Base-by-base conservation (phyloP, 768 basidiomycete genomes). In the Fibroporia radiculosa region DNA sequence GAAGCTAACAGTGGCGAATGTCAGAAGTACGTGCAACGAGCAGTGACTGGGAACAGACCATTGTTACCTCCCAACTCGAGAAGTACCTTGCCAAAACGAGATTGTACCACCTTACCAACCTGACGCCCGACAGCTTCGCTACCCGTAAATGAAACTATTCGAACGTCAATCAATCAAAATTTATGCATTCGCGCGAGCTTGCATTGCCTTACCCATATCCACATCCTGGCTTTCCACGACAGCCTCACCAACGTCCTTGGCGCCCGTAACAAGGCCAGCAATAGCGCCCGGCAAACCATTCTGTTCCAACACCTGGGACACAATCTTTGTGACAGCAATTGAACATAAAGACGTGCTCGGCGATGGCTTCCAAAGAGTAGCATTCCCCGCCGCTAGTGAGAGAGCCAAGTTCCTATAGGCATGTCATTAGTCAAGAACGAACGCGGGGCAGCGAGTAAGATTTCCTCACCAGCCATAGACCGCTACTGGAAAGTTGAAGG, bases 31-130 rank as follows among this genome's bases (percentile, higher is more conserved):
- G n/a, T n/a, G n/a, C 7, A 13, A 12, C 16, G 20, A 35, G 3
- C 49, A 55, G 37, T 49, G 52, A 41, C 36, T 44, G 33, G 54
- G 48, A 46, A 20, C 70, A 43, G 63, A 90, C 90, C 91, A 59
- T 97, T 97, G 67, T 98, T 97, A 27, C 95, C 95, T 20, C 93
- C 93, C 2, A 97, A 70, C 60, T 97, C 95, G 20, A 97, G 74
- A 18, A 97, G 78, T 24, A 80, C 73, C 66, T 95, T 90, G 16
- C 93, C 93, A 62, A 93, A 95, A 50, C 91, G 73, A 44, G 80
- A 79, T 61, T 86, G 86, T 2, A 96, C 93, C 49, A 71, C 72
- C 66, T 80, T 81, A n/a, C 87, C 87, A n/a, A 98, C 92, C 46
- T 79, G 74, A 41, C 84, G 76, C 11, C 95, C 95, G 44, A 90